These are phyloP conservation scores for Amaranthus hypochondriacus DNA, from an alignment of 148 eudicot species.

Conservation along the genomic window DNA sequence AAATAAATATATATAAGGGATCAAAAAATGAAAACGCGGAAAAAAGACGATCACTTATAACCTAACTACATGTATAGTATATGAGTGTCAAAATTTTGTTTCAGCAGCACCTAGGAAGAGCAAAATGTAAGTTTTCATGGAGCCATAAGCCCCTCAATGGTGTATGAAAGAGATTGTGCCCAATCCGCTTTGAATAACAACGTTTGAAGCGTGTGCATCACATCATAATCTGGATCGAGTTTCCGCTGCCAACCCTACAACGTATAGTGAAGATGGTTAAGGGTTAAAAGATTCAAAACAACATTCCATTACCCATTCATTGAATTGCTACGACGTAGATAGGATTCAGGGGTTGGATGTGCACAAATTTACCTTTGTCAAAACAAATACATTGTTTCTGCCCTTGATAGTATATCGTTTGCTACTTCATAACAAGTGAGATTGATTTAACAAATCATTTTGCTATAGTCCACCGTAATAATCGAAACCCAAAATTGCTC, in stretches of 20 bases:
- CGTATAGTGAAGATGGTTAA: neutral
- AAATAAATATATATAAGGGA: neutral
- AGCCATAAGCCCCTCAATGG: constrained; percentile 95
- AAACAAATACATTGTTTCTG: no score
- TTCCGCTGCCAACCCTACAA: constrained; percentile 97
- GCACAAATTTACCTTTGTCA: no score
- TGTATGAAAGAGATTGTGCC: constrained; percentile 90
- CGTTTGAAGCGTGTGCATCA: constrained; percentile 81
- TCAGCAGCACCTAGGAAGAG: constrained; percentile 8
- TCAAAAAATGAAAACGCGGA: neutral
- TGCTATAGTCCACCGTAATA: no score
- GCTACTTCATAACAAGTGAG: no score
- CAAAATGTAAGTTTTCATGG: constrained; percentile 38
- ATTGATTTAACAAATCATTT: no score
- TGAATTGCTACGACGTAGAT: no score
- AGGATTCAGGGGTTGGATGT: no score
- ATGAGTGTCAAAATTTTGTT: constrained; percentile 17
- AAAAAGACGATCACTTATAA: constrained; percentile 3
- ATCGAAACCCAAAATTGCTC: no score
- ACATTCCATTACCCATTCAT: no score
- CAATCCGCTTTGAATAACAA: constrained; percentile 81
- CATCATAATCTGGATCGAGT: constrained; percentile 90
- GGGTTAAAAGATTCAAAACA: no score
- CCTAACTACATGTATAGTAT: constrained; percentile 16
- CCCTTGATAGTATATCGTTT: no score